phyloP scores from a whole-genome alignment of 2,329 filamentous ascomycete species.

The Arthrobotrys sinensis region DNA sequence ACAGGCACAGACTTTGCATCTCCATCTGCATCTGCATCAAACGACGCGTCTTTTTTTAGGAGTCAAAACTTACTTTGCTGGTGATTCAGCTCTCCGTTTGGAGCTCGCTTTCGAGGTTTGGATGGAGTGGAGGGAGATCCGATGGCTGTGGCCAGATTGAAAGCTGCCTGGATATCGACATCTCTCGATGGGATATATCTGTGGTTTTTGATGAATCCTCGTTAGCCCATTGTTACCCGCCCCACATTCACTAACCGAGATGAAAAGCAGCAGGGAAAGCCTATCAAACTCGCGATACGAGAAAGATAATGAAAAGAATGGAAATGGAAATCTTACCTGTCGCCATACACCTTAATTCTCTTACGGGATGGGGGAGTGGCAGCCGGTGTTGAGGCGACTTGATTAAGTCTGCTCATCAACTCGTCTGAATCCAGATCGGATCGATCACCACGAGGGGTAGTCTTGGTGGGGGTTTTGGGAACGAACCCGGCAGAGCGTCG shows the following conservation, averaged over 20 bases:
- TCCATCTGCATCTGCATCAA: not conserved
- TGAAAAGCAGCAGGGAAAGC: slow-evolving; percentile 11
- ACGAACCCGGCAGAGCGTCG: slow-evolving; percentile 57
- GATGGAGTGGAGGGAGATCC: slow-evolving; percentile 93
- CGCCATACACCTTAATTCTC: slow-evolving; percentile 61
- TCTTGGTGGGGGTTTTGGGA: slow-evolving; percentile 59
- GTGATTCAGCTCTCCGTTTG: slow-evolving; percentile 92
- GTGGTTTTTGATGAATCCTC: slow-evolving; percentile 42
- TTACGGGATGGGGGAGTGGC: slow-evolving; percentile 60
- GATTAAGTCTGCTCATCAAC: slow-evolving; percentile 57
- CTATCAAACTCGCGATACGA: slow-evolving; percentile 13
- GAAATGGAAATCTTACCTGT: slow-evolving; percentile 42
- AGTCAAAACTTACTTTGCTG: slow-evolving; percentile 81
- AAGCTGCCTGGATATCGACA: slow-evolving; percentile 93
- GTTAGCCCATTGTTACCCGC: slow-evolving; percentile 12
- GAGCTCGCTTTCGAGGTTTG: slow-evolving; percentile 84
- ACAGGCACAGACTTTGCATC: not conserved
- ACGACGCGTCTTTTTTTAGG: slow-evolving; percentile 21
- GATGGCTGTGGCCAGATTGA: slow-evolving; percentile 91
- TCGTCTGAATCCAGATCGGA: slow-evolving; percentile 59
- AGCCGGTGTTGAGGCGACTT: slow-evolving; percentile 58
- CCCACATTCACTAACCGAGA: slow-evolving; percentile 28
- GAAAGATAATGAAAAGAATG: not conserved
- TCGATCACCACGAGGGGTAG: slow-evolving; percentile 56
- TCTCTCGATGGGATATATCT: slow-evolving; percentile 97